These are phyloP conservation scores for Alternaria arborescens DNA, from an alignment of 2,329 filamentous ascomycete species.

Conservation along the genomic window DNA sequence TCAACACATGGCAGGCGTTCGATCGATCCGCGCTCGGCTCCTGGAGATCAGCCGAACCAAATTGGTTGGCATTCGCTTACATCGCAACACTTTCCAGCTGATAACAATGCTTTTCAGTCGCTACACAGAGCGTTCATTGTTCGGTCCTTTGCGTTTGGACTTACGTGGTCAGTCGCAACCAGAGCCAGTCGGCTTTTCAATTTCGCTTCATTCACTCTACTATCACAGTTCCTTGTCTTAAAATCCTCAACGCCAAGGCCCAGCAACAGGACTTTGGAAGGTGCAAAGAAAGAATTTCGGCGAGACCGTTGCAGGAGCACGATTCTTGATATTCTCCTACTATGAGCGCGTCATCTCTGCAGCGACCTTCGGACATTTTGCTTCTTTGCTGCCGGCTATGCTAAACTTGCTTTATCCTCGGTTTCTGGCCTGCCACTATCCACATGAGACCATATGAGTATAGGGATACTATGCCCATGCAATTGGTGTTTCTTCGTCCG, in stretches of 20 bases:
- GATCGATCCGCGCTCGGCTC: constrained; percentile 14
- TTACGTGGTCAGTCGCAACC: background rate
- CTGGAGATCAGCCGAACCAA: constrained; percentile 1
- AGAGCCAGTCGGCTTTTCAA: background rate
- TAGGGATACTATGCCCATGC: background rate
- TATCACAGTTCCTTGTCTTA: constrained; percentile 12
- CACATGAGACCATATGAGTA: background rate
- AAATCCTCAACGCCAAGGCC: constrained; percentile 2
- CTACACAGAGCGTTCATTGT: background rate
- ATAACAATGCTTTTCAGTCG: constrained; percentile 4
- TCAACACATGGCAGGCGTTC: constrained; percentile 20
- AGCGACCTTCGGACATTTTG: constrained; percentile 4
- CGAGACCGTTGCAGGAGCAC: constrained; percentile 3
- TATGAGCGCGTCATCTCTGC: constrained; percentile 2
- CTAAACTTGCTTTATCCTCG: background rate
- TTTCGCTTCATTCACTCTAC: constrained; percentile 6
- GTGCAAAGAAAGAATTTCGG: constrained; percentile 3
- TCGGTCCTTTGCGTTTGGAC: constrained; percentile 1
- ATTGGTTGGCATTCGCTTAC: constrained; percentile 8
- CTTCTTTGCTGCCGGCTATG: constrained; percentile 7
- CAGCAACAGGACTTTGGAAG: background rate
- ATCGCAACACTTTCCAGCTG: constrained; percentile 1
- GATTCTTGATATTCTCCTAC: constrained; percentile 3
- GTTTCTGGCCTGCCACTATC: background rate
- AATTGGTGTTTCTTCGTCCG: background rate